Evolutionary conservation across 169 alveolate species (phyloP).

Genomic region (Perkinsus olseni): DNA sequence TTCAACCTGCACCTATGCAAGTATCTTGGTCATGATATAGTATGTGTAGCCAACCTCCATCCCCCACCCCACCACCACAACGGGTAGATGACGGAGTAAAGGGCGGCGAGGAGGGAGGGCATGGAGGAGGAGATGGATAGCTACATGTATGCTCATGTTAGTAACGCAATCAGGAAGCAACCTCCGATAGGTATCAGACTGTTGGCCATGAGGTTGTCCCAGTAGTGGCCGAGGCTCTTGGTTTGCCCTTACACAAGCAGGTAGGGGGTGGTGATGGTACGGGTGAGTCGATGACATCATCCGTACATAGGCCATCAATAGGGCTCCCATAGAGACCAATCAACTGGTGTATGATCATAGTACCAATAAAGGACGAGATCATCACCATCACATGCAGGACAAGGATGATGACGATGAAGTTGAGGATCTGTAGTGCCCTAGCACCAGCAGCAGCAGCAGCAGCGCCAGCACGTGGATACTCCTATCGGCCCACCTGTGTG

Average conservation of each 20-base stretch:
- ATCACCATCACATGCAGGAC: constrained; percentile 56
- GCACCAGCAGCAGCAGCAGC: too few species aligned
- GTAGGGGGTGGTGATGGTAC: constrained; percentile 12
- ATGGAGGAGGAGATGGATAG: not conserved
- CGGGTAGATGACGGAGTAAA: not conserved
- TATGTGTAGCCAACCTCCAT: constrained; percentile 36
- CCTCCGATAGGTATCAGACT: constrained; percentile 93
- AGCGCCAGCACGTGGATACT: too few species aligned
- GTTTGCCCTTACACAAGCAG: constrained; percentile 54
- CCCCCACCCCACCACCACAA: not conserved
- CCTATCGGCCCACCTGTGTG: too few species aligned
- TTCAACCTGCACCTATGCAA: constrained; percentile 45
- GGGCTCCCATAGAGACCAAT: not conserved
- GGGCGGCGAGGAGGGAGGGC: too few species aligned
- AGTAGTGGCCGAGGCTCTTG: constrained; percentile 86
- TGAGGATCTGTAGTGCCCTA: constrained; percentile 73
- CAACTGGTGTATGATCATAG: constrained; percentile 7
- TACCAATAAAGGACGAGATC: not conserved
- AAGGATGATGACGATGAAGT: constrained; percentile 79
- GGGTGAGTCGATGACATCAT: not conserved
- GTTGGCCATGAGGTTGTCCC: constrained; percentile 83
- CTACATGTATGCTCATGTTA: not conserved
- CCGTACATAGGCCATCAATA: not conserved
- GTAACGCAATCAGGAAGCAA: constrained; percentile 64
- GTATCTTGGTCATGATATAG: constrained; percentile 33